These are phyloP conservation scores for Pneumocystis canis DNA, from an alignment of 1,139 yeast species.

Conservation along the genomic window DNA sequence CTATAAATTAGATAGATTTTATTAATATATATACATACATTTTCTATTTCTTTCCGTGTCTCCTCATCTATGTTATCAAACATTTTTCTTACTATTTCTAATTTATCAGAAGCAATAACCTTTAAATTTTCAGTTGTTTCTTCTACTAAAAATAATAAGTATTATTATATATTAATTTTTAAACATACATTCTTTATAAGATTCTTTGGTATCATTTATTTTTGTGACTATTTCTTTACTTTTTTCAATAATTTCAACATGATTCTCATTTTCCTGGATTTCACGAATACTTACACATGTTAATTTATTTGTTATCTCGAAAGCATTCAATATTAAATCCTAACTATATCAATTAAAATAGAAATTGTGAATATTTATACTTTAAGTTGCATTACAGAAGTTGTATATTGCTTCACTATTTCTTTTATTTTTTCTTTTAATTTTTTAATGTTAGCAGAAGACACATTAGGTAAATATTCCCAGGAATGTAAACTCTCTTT, in stretches of 20 bases:
- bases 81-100: not conserved
- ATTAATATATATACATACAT: not conserved
- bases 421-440: not conserved
- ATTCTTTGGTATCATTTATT: slow-evolving; percentile 11
- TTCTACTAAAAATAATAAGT: not conserved
- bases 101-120: not conserved
- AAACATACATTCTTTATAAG: not conserved
- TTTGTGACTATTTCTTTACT: slow-evolving; percentile 17
- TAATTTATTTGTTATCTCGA: not conserved
- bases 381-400: not conserved
- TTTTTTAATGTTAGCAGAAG: not conserved
- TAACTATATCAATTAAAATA: not conserved
- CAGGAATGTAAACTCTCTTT: not conserved
- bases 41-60: not conserved
- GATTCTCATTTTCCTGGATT: not conserved
- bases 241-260: slow-evolving; percentile 9
- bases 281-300: not conserved
- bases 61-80: not conserved
- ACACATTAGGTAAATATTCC: not conserved
- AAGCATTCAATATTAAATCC: not conserved
- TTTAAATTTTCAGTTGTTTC: not conserved
- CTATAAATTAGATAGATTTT: not conserved
- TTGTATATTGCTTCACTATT: not conserved
- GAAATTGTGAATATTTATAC: not conserved
- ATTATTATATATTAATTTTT: not conserved